phyloP scores from a whole-genome alignment of 768 basidiomycete species.

The Leccinum barrowsii region DNA sequence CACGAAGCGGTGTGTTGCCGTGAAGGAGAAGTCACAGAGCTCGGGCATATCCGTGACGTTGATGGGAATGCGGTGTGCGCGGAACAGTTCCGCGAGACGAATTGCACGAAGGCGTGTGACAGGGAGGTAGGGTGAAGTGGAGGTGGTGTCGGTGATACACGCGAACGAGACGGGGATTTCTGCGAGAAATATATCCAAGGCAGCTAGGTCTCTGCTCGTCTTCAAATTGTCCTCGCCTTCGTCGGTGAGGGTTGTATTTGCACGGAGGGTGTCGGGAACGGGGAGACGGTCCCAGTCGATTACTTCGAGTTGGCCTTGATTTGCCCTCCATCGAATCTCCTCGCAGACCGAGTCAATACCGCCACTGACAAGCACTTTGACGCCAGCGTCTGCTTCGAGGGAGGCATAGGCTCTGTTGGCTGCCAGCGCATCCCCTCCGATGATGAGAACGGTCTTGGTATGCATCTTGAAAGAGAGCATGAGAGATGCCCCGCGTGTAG shows the following conservation, averaged over 20 bases:
- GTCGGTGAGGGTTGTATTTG: constrained; percentile 2
- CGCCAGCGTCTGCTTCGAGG: constrained; percentile 73
- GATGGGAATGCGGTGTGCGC: constrained; percentile 59
- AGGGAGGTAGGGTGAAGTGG: constrained; percentile 36
- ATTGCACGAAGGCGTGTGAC: constrained; percentile 46
- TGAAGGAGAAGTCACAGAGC: constrained; percentile 87
- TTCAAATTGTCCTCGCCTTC: not conserved
- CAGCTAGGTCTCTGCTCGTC: constrained; percentile 37
- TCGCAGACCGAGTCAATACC: constrained; percentile 53
- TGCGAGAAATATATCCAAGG: constrained; percentile 48
- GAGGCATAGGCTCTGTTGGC: constrained; percentile 81
- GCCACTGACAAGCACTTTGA: constrained; percentile 59
- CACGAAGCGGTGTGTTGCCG: constrained; percentile 78
- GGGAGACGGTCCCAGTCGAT: constrained; percentile 52
- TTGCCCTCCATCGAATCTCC: constrained; percentile 65
- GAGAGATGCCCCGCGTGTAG: constrained; percentile 67
- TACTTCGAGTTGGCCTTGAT: constrained; percentile 52
- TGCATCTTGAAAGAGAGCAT: constrained; percentile 70
- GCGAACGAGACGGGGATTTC: constrained; percentile 46
- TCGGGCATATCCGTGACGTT: constrained; percentile 87
- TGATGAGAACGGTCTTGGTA: constrained; percentile 54
- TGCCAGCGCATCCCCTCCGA: constrained; percentile 79
- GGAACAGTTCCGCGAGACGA: constrained; percentile 54
- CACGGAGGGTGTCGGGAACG: constrained; percentile 23
- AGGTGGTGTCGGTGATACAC: constrained; percentile 80